Base-by-base conservation (phyloP, 768 basidiomycete genomes). In the Auricularia sp. region DNA sequence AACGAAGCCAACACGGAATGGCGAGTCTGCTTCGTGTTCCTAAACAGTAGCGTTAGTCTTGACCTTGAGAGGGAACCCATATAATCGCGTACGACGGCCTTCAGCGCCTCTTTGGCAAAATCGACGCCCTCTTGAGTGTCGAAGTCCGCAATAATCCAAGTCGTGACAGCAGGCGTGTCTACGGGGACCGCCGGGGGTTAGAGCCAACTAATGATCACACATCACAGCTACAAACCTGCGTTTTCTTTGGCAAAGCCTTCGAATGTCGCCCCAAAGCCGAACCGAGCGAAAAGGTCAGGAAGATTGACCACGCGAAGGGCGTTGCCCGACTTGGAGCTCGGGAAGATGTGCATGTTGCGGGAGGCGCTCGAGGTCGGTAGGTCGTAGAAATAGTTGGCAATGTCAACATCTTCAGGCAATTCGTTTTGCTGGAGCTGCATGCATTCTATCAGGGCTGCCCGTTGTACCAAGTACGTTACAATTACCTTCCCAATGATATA, bases 361-460 rank as follows among this genome's bases (percentile, higher is more conserved):
- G 88, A 81, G 64, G 80, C 77, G 51, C 79, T 79, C 0, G 91
- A 85, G 0, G 83, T 83, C 0, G 94, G 90, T 5, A 94, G 81
- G 70, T 96, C 92, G 71, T 96, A 98, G 77, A 98, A 98, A 76
- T 90, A 94, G 14, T 81, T 88, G 36, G 83, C 75, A 63, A 91
- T 81, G 37, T 80, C 78, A 5, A 77, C 76, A 7, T 74, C 74
- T 47, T 80, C 75, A 1, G 24, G 11, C 56, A 59, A 29, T 18
- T 59, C 56, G 24, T 59, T 18, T 10, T 6, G 16, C 24, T 29
- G 56, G 24, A 59, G 79, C 80, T 56, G 90, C 86, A 8, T 81
- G 79, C 18, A 93, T 71, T 39, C 76, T 74, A 5, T 85, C 83
- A 34, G 72, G 70, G 67, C 3, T 34, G n/a, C 35, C 54, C 64